phyloP scores from a whole-genome alignment of 345 rosid genomes.

The Luvunga scandens region DNA sequence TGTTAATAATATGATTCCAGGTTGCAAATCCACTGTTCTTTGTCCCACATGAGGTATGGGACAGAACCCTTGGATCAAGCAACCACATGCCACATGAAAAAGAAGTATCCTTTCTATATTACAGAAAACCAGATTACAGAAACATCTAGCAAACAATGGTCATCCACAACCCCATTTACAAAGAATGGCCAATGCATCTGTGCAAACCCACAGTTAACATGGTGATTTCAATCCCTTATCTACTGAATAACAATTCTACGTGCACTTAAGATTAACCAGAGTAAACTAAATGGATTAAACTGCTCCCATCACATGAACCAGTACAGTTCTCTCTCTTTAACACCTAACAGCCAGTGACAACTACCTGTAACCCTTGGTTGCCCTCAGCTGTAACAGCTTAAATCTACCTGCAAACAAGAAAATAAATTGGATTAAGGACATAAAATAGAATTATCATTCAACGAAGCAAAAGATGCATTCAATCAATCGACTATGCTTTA shows the following conservation, averaged over 20 bases:
- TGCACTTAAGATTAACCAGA: neutral
- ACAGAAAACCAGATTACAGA: neutral
- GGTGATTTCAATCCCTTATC: neutral
- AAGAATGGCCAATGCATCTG: conserved; percentile 16
- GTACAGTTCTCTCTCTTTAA: neutral
- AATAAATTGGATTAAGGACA: neutral
- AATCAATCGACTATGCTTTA: neutral
- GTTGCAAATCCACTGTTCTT: neutral
- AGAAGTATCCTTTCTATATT: neutral
- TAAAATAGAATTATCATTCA: neutral
- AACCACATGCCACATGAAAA: neutral
- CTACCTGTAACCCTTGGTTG: conserved; percentile 7
- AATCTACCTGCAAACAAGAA: conserved; percentile 23
- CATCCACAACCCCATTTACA: conserved; percentile 22
- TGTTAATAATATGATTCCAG: neutral
- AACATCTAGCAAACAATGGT: neutral
- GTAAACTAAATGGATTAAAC: neutral
- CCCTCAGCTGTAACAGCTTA: conserved; percentile 4
- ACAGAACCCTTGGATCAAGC: too few relatives aligned
- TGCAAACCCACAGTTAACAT: neutral
- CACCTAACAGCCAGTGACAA: neutral
- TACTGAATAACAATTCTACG: neutral
- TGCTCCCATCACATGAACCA: conserved; percentile 3
- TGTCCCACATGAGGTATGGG: too few relatives aligned
- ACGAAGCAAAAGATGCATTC: neutral